These are phyloP conservation scores for Fusarium keratoplasticum DNA, from an alignment of 2,329 filamentous ascomycete genomes.

Conservation along the genomic window DNA sequence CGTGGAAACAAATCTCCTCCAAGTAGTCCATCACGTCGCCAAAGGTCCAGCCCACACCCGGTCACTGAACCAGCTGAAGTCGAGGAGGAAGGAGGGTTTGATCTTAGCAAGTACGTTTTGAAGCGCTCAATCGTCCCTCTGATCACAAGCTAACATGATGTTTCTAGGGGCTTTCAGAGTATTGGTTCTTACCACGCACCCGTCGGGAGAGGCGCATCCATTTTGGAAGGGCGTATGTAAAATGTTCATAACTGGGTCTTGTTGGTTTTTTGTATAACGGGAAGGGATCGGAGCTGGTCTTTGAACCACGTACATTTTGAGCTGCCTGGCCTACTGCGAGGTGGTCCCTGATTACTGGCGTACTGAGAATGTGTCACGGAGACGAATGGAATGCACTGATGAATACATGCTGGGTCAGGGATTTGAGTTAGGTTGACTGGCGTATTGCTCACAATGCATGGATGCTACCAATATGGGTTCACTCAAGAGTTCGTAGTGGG, in stretches of 20 bases:
- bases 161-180: constrained; percentile 70
- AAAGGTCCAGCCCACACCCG: constrained; percentile 46
- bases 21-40: constrained; percentile 62
- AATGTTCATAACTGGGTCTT: constrained; percentile 5
- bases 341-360: constrained; percentile 3
- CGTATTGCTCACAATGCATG: neutral
- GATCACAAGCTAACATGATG: constrained; percentile 19
- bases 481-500: neutral
- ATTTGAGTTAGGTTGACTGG: neutral
- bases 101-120: constrained; percentile 66
- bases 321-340: neutral
- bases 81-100: constrained; percentile 66
- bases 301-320: constrained; percentile 12
- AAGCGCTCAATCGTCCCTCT: neutral
- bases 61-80: constrained; percentile 48
- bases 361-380: constrained; percentile 7
- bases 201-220: constrained; percentile 59
- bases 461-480: neutral
- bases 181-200: constrained; percentile 73
- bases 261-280: constrained; percentile 16
- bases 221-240: constrained; percentile 53
- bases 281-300: constrained; percentile 2
- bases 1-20: constrained; percentile 62
- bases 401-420: constrained; percentile 7
- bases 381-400: constrained; percentile 31